phyloP scores from a whole-genome alignment of 2,329 filamentous ascomycete genomes.

The Didymella segeticola region DNA sequence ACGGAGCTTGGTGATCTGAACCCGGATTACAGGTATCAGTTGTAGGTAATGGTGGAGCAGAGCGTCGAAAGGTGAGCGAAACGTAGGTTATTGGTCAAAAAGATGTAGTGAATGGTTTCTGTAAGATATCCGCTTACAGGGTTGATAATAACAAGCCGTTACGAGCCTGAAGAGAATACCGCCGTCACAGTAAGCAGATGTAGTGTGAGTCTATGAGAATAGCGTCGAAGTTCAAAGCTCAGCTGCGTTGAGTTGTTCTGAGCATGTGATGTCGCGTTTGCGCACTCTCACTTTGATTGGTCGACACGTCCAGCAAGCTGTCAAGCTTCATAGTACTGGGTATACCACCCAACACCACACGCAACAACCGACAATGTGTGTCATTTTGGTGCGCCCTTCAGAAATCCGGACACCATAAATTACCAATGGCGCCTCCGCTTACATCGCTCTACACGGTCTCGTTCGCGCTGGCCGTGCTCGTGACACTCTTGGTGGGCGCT shows the following conservation, averaged over 20 bases:
- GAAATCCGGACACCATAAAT: background rate
- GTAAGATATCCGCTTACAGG: no score
- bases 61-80: background rate
- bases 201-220: background rate
- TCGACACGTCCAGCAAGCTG: background rate
- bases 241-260: background rate
- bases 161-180: no score
- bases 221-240: background rate
- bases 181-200: no score
- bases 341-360: background rate
- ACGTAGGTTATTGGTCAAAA: no score
- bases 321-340: no score
- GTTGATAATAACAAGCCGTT: no score
- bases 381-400: background rate
- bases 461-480: constrained; percentile 41
- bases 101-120: no score
- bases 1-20: constrained; percentile 65
- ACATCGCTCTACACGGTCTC: constrained; percentile 34
- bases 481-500: constrained; percentile 42
- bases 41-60: constrained; percentile 46
- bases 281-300: background rate
- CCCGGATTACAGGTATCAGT: constrained; percentile 66
- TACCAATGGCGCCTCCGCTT: constrained; percentile 27
- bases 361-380: background rate
- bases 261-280: background rate